Evolutionary conservation across 257 asterid species (phyloP).

Genomic region (Solanum peruvianum): DNA sequence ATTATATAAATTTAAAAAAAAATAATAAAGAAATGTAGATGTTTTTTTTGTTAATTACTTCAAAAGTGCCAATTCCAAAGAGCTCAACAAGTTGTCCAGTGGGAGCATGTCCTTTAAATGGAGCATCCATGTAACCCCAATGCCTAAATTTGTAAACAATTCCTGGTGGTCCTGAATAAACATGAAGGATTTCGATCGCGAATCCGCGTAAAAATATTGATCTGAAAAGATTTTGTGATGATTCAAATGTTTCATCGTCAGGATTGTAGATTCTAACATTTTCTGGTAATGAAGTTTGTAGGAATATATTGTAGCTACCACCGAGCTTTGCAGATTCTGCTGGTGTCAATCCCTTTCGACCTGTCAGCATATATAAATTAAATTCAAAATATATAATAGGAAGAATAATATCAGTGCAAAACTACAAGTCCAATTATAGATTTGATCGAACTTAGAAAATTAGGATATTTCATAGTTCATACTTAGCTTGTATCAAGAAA

Average conservation of each 20-base stretch:
- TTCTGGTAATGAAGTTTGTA: conserved; percentile 63
- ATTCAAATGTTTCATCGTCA: conserved; percentile 35
- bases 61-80: conserved; percentile 30
- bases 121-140: conserved; percentile 70
- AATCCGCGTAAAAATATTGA: conserved; percentile 55
- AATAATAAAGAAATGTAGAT: not conserved
- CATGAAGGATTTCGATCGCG: conserved; percentile 50
- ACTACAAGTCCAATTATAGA: not conserved
- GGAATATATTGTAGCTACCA: conserved; percentile 66
- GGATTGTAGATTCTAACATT: conserved; percentile 39
- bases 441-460: not conserved
- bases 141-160: conserved; percentile 65
- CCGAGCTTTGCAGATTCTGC: conserved; percentile 36
- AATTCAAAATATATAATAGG: not conserved
- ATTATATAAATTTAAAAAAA: not conserved
- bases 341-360: conserved; percentile 12
- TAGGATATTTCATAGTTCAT: too few species aligned
- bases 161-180: conserved; percentile 64
- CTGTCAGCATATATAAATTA: not conserved
- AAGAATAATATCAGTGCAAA: not conserved
- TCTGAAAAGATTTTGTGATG: conserved; percentile 47
- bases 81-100: conserved; percentile 55
- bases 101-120: conserved; percentile 42
- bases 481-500: too few species aligned
- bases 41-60: conserved; percentile 23